phyloP scores from a whole-genome alignment of 305 asterid genomes.

The Salvia sclarea region DNA sequence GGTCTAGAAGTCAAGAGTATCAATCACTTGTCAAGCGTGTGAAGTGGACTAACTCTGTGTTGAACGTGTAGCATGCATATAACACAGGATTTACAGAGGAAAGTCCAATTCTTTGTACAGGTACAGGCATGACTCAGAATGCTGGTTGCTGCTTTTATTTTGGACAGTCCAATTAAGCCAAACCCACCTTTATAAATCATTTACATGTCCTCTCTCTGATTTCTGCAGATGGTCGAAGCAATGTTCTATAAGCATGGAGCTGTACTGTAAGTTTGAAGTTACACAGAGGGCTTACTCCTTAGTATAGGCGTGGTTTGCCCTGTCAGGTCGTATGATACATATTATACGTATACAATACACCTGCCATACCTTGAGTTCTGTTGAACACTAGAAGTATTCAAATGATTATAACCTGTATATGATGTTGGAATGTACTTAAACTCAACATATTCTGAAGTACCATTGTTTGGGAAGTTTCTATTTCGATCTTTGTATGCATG shows the following conservation, averaged over 20 bases:
- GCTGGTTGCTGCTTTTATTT: neutral
- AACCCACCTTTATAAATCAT: neutral
- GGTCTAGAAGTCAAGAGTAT: constrained; percentile 89
- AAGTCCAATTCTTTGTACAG: constrained; percentile 35
- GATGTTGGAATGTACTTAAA: constrained; percentile 16
- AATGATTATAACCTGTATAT: constrained; percentile 21
- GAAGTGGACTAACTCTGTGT: constrained; percentile 41
- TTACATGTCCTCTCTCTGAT: constrained; percentile 2
- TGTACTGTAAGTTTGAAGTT: constrained; percentile 5
- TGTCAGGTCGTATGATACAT: constrained; percentile 1
- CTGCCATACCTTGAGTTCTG: constrained; percentile 1
- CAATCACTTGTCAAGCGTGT: constrained; percentile 62
- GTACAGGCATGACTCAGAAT: constrained; percentile 26
- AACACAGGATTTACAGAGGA: constrained; percentile 23
- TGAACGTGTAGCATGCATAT: constrained; percentile 35
- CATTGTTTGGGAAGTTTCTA: neutral
- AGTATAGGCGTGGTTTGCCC: constrained; percentile 15
- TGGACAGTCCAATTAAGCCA: neutral
- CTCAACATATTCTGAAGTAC: constrained; percentile 15
- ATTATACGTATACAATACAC: constrained; percentile 11
- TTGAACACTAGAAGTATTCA: neutral
- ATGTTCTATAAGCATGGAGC: constrained; percentile 27
- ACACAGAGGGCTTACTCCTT: constrained; percentile 5
- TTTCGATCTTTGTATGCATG: neutral
- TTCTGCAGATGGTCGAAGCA: constrained; percentile 36